Evolutionary conservation across 768 basidiomycete genomes (phyloP), one percentile per base, ranked within the genome.

Genomic region (Pleurotus ostreatus): DNA sequence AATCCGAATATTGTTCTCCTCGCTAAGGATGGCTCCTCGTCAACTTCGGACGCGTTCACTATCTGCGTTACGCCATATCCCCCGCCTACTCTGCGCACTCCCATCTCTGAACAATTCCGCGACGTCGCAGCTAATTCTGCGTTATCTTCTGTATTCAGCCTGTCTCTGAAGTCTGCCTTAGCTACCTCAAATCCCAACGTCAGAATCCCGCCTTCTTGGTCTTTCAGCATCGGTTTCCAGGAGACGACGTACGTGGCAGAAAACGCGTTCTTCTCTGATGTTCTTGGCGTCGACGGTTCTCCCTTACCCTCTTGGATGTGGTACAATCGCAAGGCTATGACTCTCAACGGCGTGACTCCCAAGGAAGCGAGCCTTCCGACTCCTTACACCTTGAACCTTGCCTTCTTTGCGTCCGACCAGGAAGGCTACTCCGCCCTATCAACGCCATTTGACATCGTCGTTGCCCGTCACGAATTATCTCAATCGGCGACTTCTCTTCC

Each of bases 211-310:
- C 82, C 82, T 5, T 69, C 74, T 45, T 96, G 94, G 93, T 91
- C 90, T 0, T 98, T 96, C 72, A 92, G 91, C 63, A 80, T 98
- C 57, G 95, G 94, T 12, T 83, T 97, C 62, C 71, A 84, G 49
- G 74, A 80, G 57, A 73, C 79, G 37, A 94, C 89, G 2, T 87
- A 85, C 68, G 57, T 65, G 2, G 72, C 79, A 26, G 56, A 69
- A 13, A 70, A 78, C 34, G 71, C 71, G 23, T 62, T 90, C 39
- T 87, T 66, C 65, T 94, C 94, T 64, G 75, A 78, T 8, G 84
- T 86, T 23, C 75, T 80, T 34, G 80, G 81, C 63, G 72, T 76
- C 1, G 82, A 92, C 60, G 86, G 90, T n/a, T 81, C 84, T 1
- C 74, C 77, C 4, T 74, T 93, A 25, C 94, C 94, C 0, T 60